These are phyloP conservation scores for Cymbidium sinense DNA, from an alignment of 106 monocot species.

Conservation along the genomic window DNA sequence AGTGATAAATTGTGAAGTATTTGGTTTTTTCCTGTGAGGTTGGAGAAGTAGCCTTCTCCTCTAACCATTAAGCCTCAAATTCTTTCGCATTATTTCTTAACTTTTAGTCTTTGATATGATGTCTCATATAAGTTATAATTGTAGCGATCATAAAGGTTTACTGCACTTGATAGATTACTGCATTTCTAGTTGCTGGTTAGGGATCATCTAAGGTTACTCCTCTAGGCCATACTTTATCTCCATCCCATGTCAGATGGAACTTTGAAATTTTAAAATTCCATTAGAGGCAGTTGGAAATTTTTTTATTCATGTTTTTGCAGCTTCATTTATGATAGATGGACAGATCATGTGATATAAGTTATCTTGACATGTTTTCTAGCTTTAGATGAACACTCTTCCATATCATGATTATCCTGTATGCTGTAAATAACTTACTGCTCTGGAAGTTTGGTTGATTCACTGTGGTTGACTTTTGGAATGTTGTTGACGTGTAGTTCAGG, in stretches of 20 bases:
- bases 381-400: neutral
- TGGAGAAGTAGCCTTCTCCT: too few relatives aligned
- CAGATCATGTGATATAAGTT: neutral
- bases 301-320: neutral
- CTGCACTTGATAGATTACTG: neutral
- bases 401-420: neutral
- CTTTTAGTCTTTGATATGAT: neutral
- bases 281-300: neutral
- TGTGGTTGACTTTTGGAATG: neutral
- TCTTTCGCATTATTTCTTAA: too few relatives aligned
- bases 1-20: too few relatives aligned
- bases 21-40: too few relatives aligned
- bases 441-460: neutral
- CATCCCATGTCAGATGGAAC: neutral
- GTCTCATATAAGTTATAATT: too few relatives aligned
- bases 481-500: neutral
- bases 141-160: neutral
- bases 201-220: neutral
- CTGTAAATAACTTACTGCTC: neutral
- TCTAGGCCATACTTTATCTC: neutral
- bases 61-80: too few relatives aligned
- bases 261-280: neutral
- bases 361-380: neutral
- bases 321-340: neutral
- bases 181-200: neutral